Conservation (phyloP, 1,139 yeast genomes). For the Pichia sp. region DNA sequence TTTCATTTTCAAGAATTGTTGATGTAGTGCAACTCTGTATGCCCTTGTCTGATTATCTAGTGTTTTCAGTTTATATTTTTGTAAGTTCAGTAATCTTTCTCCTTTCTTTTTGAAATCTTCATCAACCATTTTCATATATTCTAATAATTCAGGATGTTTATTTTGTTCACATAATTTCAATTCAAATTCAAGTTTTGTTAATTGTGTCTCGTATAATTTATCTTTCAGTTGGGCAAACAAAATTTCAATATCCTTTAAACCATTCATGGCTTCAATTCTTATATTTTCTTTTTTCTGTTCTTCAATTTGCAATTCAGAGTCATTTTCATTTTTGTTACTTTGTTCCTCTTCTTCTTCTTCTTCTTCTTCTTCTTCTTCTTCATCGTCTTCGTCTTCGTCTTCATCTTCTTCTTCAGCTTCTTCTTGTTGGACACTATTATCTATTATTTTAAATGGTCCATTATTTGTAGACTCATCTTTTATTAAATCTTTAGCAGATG, state of each 20-base stretch:
- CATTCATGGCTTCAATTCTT: slow-evolving; percentile 58
- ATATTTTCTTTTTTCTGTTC: slow-evolving; percentile 35
- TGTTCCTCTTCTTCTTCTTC: slow-evolving; percentile 12
- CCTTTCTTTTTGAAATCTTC: slow-evolving; percentile 67
- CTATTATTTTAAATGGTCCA: no score
- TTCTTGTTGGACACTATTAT: background rate
- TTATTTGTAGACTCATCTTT: no score
- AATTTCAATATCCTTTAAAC: slow-evolving; percentile 70
- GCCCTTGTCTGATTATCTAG: slow-evolving; percentile 79
- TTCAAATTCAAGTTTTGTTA: slow-evolving; percentile 71
- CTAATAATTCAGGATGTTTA: slow-evolving; percentile 78
- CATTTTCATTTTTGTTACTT: slow-evolving; percentile 2
- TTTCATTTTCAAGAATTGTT: slow-evolving; percentile 65
- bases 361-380: slow-evolving; percentile 20
- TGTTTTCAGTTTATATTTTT: slow-evolving; percentile 67
- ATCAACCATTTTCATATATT: slow-evolving; percentile 51
- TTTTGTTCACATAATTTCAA: slow-evolving; percentile 83
- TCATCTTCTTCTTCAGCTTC: slow-evolving; percentile 9
- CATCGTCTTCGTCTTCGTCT: slow-evolving; percentile 19
- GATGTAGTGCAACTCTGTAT: slow-evolving; percentile 73
- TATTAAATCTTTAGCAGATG: no score
- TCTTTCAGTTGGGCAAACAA: slow-evolving; percentile 84
- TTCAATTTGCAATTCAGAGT: background rate
- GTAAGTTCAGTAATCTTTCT: slow-evolving; percentile 58
- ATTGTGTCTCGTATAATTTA: slow-evolving; percentile 64